Conservation (phyloP, 2,329 filamentous ascomycete genomes). For the Colletotrichum scovillei region DNA sequence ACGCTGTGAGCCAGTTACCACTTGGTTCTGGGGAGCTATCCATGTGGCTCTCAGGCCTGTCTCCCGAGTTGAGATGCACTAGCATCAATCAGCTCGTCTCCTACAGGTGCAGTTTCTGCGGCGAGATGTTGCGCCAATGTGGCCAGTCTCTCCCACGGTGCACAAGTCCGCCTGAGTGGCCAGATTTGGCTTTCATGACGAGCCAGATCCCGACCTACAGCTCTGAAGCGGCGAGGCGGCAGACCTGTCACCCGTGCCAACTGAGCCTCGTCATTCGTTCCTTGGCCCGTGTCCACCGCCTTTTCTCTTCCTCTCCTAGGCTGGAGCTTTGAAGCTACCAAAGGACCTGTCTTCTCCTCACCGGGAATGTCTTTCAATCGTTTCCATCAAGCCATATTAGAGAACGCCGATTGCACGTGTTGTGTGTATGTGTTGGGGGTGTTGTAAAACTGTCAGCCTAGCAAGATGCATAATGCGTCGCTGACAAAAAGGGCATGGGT, state of each 20-base stretch:
- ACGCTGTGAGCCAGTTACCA: constrained; percentile 28
- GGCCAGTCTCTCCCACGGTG: constrained; percentile 5
- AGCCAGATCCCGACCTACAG: constrained; percentile 22
- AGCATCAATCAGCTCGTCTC: constrained; percentile 28
- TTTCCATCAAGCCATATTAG: constrained; percentile 52
- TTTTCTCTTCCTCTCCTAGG: constrained; percentile 49
- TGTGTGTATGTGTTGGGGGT: constrained; percentile 38
- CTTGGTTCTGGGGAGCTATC: constrained; percentile 27
- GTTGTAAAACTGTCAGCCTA: constrained; percentile 24
- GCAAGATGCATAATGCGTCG: constrained; percentile 16
- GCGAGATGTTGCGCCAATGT: not conserved
- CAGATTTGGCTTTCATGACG: constrained; percentile 19
- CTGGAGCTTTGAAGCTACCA: constrained; percentile 76
- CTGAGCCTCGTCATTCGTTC: constrained; percentile 14
- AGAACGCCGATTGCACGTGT: constrained; percentile 41
- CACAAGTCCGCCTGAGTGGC: constrained; percentile 25
- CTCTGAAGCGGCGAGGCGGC: constrained; percentile 26
- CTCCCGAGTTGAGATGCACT: constrained; percentile 33
- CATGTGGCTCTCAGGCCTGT: constrained; percentile 8
- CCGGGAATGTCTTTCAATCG: constrained; percentile 38
- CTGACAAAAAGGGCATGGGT: constrained; percentile 30
- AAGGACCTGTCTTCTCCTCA: constrained; percentile 55
- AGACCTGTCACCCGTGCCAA: constrained; percentile 14
- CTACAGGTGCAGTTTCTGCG: constrained; percentile 5
- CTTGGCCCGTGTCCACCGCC: constrained; percentile 27